Evolutionary conservation across 2,329 filamentous ascomycete genomes (phyloP).

Genomic region (Colletotrichum incanum): DNA sequence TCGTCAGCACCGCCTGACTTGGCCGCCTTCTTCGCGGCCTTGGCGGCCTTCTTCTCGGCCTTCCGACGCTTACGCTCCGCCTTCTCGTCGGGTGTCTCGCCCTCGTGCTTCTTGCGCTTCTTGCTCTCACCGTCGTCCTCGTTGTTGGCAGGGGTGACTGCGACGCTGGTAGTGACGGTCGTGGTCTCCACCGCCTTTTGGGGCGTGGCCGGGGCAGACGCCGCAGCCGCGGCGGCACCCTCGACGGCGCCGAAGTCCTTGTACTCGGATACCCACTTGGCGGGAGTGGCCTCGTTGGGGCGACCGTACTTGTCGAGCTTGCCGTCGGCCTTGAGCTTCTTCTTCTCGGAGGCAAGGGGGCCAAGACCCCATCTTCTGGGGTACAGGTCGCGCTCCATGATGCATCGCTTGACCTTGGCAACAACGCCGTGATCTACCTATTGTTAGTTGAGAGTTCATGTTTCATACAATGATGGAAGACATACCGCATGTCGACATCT

Average conservation of each 20-base stretch:
- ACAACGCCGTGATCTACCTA: slow-evolving; percentile 90
- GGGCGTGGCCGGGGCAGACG: slow-evolving; percentile 58
- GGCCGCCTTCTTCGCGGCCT: slow-evolving; percentile 69
- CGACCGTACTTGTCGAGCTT: slow-evolving; percentile 99
- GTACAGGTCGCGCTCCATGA: slow-evolving; percentile 99
- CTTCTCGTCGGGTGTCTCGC: slow-evolving; percentile 80
- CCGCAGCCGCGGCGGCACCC: slow-evolving; percentile 60
- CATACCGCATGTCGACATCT: slow-evolving; percentile 85
- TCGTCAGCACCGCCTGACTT: slow-evolving; percentile 61
- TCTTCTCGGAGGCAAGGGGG: slow-evolving; percentile 95
- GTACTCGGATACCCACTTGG: slow-evolving; percentile 94
- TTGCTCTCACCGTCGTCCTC: slow-evolving; percentile 73
- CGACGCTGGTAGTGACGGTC: slow-evolving; percentile 59
- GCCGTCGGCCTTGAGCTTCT: slow-evolving; percentile 98
- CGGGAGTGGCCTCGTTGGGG: slow-evolving; percentile 91
- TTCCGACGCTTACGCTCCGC: slow-evolving; percentile 73
- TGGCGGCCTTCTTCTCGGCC: slow-evolving; percentile 73
- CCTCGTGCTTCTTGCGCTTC: slow-evolving; percentile 86
- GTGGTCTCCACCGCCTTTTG: slow-evolving; percentile 55
- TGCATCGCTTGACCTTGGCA: slow-evolving; percentile 98
- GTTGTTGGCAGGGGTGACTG: slow-evolving; percentile 60
- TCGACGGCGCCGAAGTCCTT: slow-evolving; percentile 82
- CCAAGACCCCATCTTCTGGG: slow-evolving; percentile 97
- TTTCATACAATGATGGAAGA: not conserved
- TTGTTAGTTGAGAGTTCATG: slow-evolving; percentile 19